Conservation (phyloP, 1,284 basidiomycete genomes). For the Papiliotrema nemorosa region DNA sequence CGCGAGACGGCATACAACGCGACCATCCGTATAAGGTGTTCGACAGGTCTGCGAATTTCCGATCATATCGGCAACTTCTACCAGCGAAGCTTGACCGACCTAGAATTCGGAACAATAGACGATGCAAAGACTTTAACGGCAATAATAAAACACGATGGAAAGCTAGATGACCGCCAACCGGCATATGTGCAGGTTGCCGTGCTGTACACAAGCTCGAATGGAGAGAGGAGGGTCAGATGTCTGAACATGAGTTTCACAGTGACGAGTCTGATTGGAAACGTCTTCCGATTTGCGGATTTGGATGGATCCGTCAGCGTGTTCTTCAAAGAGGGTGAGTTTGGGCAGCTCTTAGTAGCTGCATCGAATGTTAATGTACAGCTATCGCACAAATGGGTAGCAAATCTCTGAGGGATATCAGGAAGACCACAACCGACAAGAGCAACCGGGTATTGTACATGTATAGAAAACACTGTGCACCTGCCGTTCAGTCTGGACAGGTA, state of each 20-base stretch:
- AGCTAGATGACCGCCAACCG: constrained; percentile 69
- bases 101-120: constrained; percentile 77
- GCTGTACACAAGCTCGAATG: constrained; percentile 76
- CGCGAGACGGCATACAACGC: constrained; percentile 79
- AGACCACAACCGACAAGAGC: constrained; percentile 79
- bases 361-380: constrained; percentile 52
- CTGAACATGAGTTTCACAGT: constrained; percentile 82
- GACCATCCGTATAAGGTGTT: constrained; percentile 77
- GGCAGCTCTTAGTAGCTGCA: background rate
- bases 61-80: constrained; percentile 79
- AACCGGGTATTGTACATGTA: constrained; percentile 83
- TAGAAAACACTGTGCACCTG: constrained; percentile 82
- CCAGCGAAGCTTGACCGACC: constrained; percentile 67
- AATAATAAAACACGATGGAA: constrained; percentile 59
- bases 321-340: constrained; percentile 68
- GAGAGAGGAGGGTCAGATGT: constrained; percentile 78
- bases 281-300: constrained; percentile 90
- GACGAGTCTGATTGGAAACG: constrained; percentile 78
- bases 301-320: constrained; percentile 75
- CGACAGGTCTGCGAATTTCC: constrained; percentile 71
- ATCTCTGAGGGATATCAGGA: constrained; percentile 71
- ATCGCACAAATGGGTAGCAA: constrained; percentile 63
- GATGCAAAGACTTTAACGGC: constrained; percentile 76
- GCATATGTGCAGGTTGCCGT: constrained; percentile 87
- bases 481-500: constrained; percentile 77